phyloP scores from a whole-genome alignment of 2,329 filamentous ascomycete species.

The Penicillium brevicompactum region DNA sequence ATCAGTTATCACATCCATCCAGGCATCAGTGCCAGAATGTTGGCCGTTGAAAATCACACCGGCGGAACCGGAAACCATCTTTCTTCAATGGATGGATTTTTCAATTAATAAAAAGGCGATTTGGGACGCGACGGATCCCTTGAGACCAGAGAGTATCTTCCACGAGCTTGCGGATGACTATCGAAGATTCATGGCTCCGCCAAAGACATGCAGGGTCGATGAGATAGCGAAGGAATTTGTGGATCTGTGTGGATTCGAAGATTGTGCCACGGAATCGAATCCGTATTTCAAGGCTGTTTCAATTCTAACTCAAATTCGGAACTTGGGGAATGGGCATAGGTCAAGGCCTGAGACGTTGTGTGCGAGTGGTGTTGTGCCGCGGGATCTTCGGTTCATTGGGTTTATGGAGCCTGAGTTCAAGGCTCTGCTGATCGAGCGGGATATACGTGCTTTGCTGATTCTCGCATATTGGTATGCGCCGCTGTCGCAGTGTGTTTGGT shows the following conservation, averaged over 20 bases:
- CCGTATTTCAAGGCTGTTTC: slow-evolving; percentile 17
- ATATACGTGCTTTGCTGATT: slow-evolving; percentile 56
- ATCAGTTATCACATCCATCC: slow-evolving; percentile 11
- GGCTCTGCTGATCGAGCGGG: slow-evolving; percentile 52
- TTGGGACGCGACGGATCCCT: slow-evolving; percentile 52
- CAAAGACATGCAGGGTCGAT: slow-evolving; percentile 1
- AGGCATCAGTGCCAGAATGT: slow-evolving; percentile 42
- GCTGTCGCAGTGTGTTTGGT: slow-evolving; percentile 51
- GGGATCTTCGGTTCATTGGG: slow-evolving; percentile 10
- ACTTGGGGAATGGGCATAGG: background rate
- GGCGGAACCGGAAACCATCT: background rate
- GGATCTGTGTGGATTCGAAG: slow-evolving; percentile 6
- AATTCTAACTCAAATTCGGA: slow-evolving; percentile 4
- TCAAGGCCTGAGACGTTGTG: background rate
- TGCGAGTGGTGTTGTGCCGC: background rate
- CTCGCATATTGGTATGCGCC: slow-evolving; percentile 61
- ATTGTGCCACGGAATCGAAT: background rate
- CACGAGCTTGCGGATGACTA: slow-evolving; percentile 30
- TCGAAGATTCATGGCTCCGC: background rate
- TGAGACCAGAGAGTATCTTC: slow-evolving; percentile 51
- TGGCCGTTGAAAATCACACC: slow-evolving; percentile 54
- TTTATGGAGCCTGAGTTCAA: slow-evolving; percentile 36
- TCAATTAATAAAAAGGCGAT: slow-evolving; percentile 57
- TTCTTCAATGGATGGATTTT: slow-evolving; percentile 62
- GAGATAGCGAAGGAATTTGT: slow-evolving; percentile 12